phyloP scores from a whole-genome alignment of 2,329 filamentous ascomycete genomes.

The Talaromyces sp. region DNA sequence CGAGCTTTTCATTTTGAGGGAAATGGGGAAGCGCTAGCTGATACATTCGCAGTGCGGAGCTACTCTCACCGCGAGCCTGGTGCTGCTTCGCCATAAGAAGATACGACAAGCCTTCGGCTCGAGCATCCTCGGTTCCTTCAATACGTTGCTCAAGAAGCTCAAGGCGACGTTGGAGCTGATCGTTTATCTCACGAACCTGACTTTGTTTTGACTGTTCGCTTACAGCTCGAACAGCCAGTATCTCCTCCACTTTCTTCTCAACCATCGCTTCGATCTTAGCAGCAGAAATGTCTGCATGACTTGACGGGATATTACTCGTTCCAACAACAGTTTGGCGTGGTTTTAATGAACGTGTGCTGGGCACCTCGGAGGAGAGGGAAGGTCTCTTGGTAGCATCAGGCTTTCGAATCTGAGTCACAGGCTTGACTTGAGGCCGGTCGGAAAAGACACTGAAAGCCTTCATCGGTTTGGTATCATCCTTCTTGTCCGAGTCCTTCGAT shows the following conservation, averaged over 20 bases:
- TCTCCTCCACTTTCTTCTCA: constrained; percentile 87
- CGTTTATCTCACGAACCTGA: constrained; percentile 62
- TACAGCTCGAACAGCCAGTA: constrained; percentile 73
- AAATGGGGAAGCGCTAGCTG: constrained; percentile 83
- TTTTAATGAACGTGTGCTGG: constrained; percentile 52
- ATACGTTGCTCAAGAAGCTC: constrained; percentile 87
- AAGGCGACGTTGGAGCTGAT: constrained; percentile 77
- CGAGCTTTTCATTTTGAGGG: constrained; percentile 78
- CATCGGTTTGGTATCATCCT: constrained; percentile 67
- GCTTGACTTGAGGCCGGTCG: constrained; percentile 62
- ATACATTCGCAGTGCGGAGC: constrained; percentile 80
- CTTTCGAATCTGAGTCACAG: constrained; percentile 39
- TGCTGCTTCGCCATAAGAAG: constrained; percentile 91
- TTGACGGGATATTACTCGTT: constrained; percentile 34
- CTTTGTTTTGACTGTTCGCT: constrained; percentile 55
- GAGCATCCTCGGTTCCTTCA: constrained; percentile 72
- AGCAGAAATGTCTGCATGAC: constrained; percentile 61
- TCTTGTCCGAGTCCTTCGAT: constrained; percentile 54
- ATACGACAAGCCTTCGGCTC: constrained; percentile 80
- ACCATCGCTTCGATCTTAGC: constrained; percentile 88
- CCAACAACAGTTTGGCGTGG: constrained; percentile 35
- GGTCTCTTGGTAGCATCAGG: constrained; percentile 50
- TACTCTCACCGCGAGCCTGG: constrained; percentile 78
- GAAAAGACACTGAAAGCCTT: constrained; percentile 89
- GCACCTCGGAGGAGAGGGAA: constrained; percentile 41